Base-by-base conservation (phyloP, 169 alveolate genomes). In the Cyclospora cayetanensis region DNA sequence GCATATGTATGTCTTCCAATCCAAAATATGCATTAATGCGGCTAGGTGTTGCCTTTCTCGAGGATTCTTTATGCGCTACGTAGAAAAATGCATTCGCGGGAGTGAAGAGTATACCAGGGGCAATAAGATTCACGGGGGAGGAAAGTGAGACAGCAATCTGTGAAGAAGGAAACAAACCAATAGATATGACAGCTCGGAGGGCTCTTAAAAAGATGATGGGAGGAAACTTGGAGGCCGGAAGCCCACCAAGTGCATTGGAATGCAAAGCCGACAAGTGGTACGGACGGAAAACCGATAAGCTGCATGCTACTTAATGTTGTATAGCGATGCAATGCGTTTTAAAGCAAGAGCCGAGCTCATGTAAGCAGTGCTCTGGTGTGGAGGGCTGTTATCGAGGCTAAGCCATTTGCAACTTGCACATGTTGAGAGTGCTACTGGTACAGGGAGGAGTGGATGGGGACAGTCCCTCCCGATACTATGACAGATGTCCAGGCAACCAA, bases 401-500 rank as follows among this genome's bases (percentile, higher is more conserved):
- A n/a, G n/a, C n/a, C n/a, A n/a, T n/a, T n/a, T n/a, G n/a, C n/a
- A n/a, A n/a, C n/a, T n/a, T n/a, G n/a, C n/a, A n/a, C n/a, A n/a
- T n/a, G 2, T 2, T 18, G 63, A 18, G 27, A n/a, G 27, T 50
- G 12, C 39, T 29, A 76, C 65, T 43, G 87, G 46, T 25, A 20
- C 66, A 84, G 94, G 63, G 94, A 91, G 55, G 80, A 74, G 22
- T 91, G 94, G 94, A 91, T 91, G 94, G 86, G 53, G n/a, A 60
- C 79, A 1, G 87, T 85, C 35, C 39, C 87, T 22, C 83, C 84
- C 11, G 94, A 76, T 29, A 80, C 90, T 68, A 91, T 91, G 94
- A 87, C 85, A 18, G 93, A 90, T 29, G 70, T 85, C 1, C 93
- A 90, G 86, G 87, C 77, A 39, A 31, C 88, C 77, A 60, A 52